Evolutionary conservation across 805 yeast species (phyloP).

Genomic region (Myxozyma geophila): DNA sequence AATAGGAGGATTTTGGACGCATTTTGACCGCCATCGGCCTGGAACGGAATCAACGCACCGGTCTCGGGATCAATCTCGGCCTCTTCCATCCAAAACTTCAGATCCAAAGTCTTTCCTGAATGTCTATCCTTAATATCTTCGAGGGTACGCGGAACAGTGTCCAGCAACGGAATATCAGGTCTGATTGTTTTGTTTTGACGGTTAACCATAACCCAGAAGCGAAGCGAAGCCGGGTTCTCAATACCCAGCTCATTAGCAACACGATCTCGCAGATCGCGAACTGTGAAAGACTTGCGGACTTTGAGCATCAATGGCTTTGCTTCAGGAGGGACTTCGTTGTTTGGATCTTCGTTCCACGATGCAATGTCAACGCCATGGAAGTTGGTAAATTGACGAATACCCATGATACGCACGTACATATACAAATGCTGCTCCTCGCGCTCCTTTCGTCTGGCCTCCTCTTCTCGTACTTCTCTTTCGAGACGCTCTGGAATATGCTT

Average conservation of each 20-base stretch:
- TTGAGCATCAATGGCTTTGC: slow-evolving; percentile 57
- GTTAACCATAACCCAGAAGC: slow-evolving; percentile 67
- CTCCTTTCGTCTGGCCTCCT: slow-evolving; percentile 58
- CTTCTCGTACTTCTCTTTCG: slow-evolving; percentile 63
- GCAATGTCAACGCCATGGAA: slow-evolving; percentile 78
- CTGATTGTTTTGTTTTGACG: slow-evolving; percentile 75
- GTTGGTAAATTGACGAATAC: slow-evolving; percentile 57
- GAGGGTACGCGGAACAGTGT: slow-evolving; percentile 42
- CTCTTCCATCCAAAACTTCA: slow-evolving; percentile 72
- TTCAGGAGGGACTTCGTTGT: slow-evolving; percentile 44
- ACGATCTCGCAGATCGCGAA: slow-evolving; percentile 55
- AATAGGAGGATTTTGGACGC: slow-evolving; percentile 40
- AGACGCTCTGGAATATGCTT: slow-evolving; percentile 68
- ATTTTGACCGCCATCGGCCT: slow-evolving; percentile 29
- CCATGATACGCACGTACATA: slow-evolving; percentile 60
- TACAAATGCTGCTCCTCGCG: slow-evolving; percentile 73
- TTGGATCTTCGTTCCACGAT: slow-evolving; percentile 55
- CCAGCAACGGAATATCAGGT: slow-evolving; percentile 53
- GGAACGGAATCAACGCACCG: slow-evolving; percentile 26
- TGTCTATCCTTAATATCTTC: slow-evolving; percentile 56
- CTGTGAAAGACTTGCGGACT: slow-evolving; percentile 60
- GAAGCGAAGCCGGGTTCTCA: slow-evolving; percentile 45
- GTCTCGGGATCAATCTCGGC: slow-evolving; percentile 37
- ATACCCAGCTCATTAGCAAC: slow-evolving; percentile 54
- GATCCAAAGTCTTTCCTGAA: slow-evolving; percentile 54